A percentile compares a stretch with the other conserved stretches of the same genome.
Evolutionary conservation across 2,329 filamentous ascomycete species (phyloP).

Genomic region (Penicillium sp.): DNA sequence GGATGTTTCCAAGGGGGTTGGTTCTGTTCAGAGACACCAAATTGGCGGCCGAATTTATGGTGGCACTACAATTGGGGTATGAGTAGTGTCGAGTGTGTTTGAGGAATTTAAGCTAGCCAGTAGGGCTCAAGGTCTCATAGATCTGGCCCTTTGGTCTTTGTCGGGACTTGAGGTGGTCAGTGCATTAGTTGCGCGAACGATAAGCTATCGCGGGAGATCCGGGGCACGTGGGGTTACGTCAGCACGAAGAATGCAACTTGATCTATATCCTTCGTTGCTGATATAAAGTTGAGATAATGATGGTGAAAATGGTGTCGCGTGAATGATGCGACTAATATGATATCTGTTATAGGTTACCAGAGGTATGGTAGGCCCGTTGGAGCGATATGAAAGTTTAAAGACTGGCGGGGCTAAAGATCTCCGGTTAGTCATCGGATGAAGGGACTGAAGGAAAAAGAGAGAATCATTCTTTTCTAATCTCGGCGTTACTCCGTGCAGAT

Average conservation of each 20-base stretch:
- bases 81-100: not conserved
- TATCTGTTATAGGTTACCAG: not conserved
- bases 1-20: not conserved
- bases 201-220: slow-evolving; percentile 4
- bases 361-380: not conserved
- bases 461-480: not conserved
- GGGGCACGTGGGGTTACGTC: slow-evolving; percentile 8
- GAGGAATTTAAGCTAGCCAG: not conserved
- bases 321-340: not conserved
- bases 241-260: not conserved
- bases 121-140: not conserved
- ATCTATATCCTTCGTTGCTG: not conserved
- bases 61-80: not conserved
- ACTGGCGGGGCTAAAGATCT: slow-evolving; percentile 1
- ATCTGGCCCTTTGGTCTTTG: not conserved
- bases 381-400: not conserved
- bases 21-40: not conserved
- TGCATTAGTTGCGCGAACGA: not conserved
- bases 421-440: slow-evolving; percentile 7
- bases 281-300: not conserved
- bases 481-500: not conserved
- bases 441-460: not conserved
- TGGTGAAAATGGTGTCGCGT: not conserved
- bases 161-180: not conserved
- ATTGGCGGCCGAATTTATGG: not conserved